Evolutionary conservation across 192 early-diverging fungal species (phyloP), one percentile per base, ranked within the genome.

Genomic region (Coemansia sp.): DNA sequence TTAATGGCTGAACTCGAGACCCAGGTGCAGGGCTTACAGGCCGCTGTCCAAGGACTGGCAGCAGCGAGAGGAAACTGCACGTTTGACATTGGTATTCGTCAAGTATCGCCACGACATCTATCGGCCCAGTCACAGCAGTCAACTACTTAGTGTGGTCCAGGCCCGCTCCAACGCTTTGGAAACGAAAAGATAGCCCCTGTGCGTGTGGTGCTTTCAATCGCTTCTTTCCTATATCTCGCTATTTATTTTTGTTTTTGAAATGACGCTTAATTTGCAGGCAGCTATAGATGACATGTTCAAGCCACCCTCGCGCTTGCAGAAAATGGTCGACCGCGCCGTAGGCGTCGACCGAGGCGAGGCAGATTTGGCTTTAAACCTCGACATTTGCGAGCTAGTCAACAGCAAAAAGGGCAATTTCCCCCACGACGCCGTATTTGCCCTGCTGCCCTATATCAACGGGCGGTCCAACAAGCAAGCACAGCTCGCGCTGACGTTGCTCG

Each of bases 311-410:
- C 69, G 76, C 39, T 68, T 83, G 62, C 81, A 83, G 70, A 75
- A 63, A 27, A 68, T 83, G 73, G 65, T 88, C 88, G 95, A 93
- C 75, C 87, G 88, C 29, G 95, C 93, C 3, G 94, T 94, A 69
- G 85, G 88, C 54, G 85, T 90, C 7, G 80, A 86, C 14, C 86
- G 85, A 14, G 73, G 71, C 66, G 89, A 91, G 50, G 90, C 97
- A 0, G 93, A 98, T 70, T 71, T 96, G 60, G 85, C 89, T 14
- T 84, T 98, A 44, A 94, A 96, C 80, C 87, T 98, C 24, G 97
- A 98, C 79, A 94, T 98, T 61, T 95, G 93, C 77, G 95, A 97
- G 75, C 84, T 96, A 53, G 92, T 98, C 68, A 97, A 95, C 74
- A 86, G 89, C 51, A 98, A 98, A 73, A 88, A 90, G 67, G 89